Conservation (phyloP, 1,284 basidiomycete species). For the Malassezia sympodialis region DNA sequence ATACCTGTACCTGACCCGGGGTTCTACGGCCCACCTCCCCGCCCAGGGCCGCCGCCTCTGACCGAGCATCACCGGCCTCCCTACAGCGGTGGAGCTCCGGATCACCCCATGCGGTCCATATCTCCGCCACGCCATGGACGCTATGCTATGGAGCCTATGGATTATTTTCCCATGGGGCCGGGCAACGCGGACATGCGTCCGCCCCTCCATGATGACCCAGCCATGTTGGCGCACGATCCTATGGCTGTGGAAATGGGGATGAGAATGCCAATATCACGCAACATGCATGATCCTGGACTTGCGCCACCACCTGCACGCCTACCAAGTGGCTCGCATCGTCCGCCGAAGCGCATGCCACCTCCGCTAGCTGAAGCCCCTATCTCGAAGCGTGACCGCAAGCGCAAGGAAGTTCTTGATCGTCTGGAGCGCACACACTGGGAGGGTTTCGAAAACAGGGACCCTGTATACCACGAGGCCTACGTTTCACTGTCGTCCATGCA, state of each 20-base stretch:
- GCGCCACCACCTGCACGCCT: background rate
- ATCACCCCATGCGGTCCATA: background rate
- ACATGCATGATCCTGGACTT: background rate
- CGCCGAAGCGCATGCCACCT: background rate
- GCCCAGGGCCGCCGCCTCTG: background rate
- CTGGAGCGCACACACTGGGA: slow-evolving; percentile 44
- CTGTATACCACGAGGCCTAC: slow-evolving; percentile 38
- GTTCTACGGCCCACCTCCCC: background rate
- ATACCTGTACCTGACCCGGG: background rate
- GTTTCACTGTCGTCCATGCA: slow-evolving; percentile 31
- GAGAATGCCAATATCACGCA: background rate
- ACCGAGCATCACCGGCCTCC: background rate
- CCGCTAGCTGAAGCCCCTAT: background rate
- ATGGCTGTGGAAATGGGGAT: slow-evolving; percentile 4
- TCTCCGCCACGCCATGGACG: slow-evolving; percentile 4
- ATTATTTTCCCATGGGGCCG: slow-evolving; percentile 2
- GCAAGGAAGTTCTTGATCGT: slow-evolving; percentile 43
- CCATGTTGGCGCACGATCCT: background rate
- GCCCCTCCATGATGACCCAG: slow-evolving; percentile 5
- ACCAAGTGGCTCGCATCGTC: background rate
- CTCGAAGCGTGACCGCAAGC: slow-evolving; percentile 34
- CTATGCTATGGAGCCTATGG: slow-evolving; percentile 12
- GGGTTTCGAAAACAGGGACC: slow-evolving; percentile 41
- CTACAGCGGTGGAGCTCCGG: background rate
- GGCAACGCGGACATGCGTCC: background rate